Evolutionary conservation across 805 yeast species (phyloP), one percentile per base, ranked within the genome.

Genomic region (Maudiozyma saulgeensis): DNA sequence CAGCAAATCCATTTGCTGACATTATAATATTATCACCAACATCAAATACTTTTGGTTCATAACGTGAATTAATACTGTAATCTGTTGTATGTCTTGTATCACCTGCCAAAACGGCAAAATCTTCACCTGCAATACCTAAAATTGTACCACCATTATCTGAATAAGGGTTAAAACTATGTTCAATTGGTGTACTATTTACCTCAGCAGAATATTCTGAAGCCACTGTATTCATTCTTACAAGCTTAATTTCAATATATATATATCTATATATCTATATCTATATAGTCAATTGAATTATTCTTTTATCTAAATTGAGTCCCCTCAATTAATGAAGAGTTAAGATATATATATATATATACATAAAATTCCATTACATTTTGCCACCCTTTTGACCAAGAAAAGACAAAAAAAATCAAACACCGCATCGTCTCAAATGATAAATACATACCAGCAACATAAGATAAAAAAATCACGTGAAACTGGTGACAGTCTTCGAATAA

Each of bases 51-150:
- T 88, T 90, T 41, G 96, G 93, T 67, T 87, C 93, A 67, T 85
- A 82, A 63, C 99, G 81, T 9, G 97, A 82, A 67, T 93, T 89
- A 67, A 93, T 93, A 54, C 87, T 82, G 70, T 89, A 93, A 21
- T 97, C 99, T 18, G 85, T 82, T 5, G 96, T 87, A 62, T 86
- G 95, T 74, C 99, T 84, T n/a, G 99, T 93, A 68, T 93, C 99
- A 43, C 98, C 98, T 0, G 99, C 99, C 53, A 93, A 75, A 35
- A 93, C 93, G 18, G 96, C 96, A 62, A 89, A 93, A 68, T 93
- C 97, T 66, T 88, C 87, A 46, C 99, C 99, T 1, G 99, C 97
- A 68, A 93, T 93, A 47, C 98, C 99, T 57, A 93, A 72, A 49
- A 91, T 90, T 7, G 98, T 91, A 62, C 99, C 99, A 60, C 99